These are phyloP conservation scores for Scheffersomyces amazonensis DNA, from an alignment of 805 yeast genomes.

Conservation along the genomic window DNA sequence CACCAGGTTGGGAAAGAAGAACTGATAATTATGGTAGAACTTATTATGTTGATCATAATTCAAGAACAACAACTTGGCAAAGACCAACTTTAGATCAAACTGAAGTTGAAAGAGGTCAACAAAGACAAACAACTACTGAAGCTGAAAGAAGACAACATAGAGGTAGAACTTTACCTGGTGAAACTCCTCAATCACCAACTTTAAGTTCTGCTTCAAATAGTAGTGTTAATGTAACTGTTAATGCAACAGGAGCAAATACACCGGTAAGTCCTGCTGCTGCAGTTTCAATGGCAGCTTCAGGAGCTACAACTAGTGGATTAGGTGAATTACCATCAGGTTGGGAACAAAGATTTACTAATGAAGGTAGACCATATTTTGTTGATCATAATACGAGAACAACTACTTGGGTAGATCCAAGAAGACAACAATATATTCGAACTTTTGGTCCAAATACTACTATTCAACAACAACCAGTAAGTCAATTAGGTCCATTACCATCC, in stretches of 20 bases:
- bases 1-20: slow-evolving; percentile 99
- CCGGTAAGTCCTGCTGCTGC: slow-evolving; percentile 68
- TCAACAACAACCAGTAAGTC: slow-evolving; percentile 97
- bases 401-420: slow-evolving; percentile 99
- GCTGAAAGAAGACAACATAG: slow-evolving; percentile 89
- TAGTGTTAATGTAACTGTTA: slow-evolving; percentile 46
- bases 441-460: slow-evolving; percentile 89
- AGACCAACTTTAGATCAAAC: slow-evolving; percentile 84
- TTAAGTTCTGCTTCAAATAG: slow-evolving; percentile 22
- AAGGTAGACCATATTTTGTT: slow-evolving; percentile 96
- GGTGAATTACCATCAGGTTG: slow-evolving; percentile 98
- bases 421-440: slow-evolving; percentile 96
- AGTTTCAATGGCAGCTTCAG: slow-evolving; percentile 66
- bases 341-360: slow-evolving; percentile 98
- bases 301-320: slow-evolving; percentile 91
- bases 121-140: slow-evolving; percentile 69
- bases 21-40: slow-evolving; percentile 97
- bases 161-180: slow-evolving; percentile 84
- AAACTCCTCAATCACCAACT: slow-evolving; percentile 20
- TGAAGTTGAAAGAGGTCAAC: slow-evolving; percentile 66
- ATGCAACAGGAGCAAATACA: slow-evolving; percentile 41
- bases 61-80: slow-evolving; percentile 98
- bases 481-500: slow-evolving; percentile 94
- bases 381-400: slow-evolving; percentile 99
- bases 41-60: slow-evolving; percentile 96